Evolutionary conservation across 768 basidiomycete genomes (phyloP), one percentile per base, ranked within the genome.

Genomic region (Pleurotus eryngii): DNA sequence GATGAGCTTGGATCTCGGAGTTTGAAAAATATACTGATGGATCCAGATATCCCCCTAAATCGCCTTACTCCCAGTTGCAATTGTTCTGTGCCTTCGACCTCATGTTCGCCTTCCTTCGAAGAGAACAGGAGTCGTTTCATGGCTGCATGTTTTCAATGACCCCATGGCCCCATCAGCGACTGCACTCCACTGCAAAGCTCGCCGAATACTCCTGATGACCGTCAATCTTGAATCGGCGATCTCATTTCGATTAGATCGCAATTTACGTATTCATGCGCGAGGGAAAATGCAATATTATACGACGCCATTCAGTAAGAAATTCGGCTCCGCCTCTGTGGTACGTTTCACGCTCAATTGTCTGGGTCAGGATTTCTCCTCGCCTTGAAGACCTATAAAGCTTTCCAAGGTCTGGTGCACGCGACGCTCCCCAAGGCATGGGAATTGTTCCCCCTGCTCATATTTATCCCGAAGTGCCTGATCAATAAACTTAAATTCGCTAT

Each of bases 21-120:
- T 54, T 54, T 40, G 39, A 54, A 54, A 54, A 54, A 54, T 54
- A 54, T 54, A 54, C 39, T 54, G 39, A 54, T 54, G 51, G 51
- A 54, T 54, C 51, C 51, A 54, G 51, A 54, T 54, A 54, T 54
- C 35, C 49, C 49, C 49, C 49, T 37, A 35, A 30, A 50, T 37
- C 51, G 39, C 17, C 38, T 54, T 40, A 39, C 39, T 54, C 51
- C 18, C 37, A 17, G 37, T 54, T 15, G 26, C 15, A 50, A 27
- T 27, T 50, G 49, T 35, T 50, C 27, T 27, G 11, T 22, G 42
- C 39, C 37, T 26, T 39, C 38, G n/a, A 22, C 49, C 51, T 45
- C 51, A 37, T 38, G 14, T 20, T 39, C 37, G 4, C 14, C 49
- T 35, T 51, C 30, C 17, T 26, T 35, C 11, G 30, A 9, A 11